phyloP scores from a whole-genome alignment of 352 stramenopile genomes.

The Phytophthora multivora region DNA sequence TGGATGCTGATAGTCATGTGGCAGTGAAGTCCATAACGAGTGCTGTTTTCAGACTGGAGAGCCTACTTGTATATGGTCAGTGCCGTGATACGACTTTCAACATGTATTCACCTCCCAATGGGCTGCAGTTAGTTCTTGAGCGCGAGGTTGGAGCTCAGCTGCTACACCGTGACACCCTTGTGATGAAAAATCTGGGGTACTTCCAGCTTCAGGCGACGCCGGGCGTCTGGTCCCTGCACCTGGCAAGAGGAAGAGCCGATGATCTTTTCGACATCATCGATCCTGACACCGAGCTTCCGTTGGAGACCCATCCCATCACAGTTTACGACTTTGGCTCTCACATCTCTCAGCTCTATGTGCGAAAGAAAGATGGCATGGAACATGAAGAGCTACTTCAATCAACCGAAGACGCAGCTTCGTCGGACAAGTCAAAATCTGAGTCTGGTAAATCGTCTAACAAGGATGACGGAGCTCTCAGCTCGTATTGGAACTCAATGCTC shows the following conservation, averaged over 20 bases:
- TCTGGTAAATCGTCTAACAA: slow-evolving; percentile 41
- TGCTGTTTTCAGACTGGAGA: slow-evolving; percentile 88
- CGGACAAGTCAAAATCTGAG: slow-evolving; percentile 12
- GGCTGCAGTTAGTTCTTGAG: slow-evolving; percentile 91
- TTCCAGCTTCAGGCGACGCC: slow-evolving; percentile 98
- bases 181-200: slow-evolving; percentile 99
- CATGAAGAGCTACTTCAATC: slow-evolving; percentile 58
- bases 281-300: slow-evolving; percentile 36
- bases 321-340: slow-evolving; percentile 90
- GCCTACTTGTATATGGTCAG: slow-evolving; percentile 90
- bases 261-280: slow-evolving; percentile 85
- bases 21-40: slow-evolving; percentile 69
- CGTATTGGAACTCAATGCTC: slow-evolving; percentile 80
- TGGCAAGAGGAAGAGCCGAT: slow-evolving; percentile 81
- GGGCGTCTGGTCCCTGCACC: slow-evolving; percentile 93
- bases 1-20: slow-evolving; percentile 57
- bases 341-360: slow-evolving; percentile 90
- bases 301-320: slow-evolving; percentile 48
- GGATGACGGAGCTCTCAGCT: slow-evolving; percentile 56
- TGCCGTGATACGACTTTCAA: slow-evolving; percentile 88
- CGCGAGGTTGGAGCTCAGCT: slow-evolving; percentile 59
- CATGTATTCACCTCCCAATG: slow-evolving; percentile 84
- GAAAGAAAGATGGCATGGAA: slow-evolving; percentile 92
- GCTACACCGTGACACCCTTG: slow-evolving; percentile 94
- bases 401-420: slow-evolving; percentile 22